Evolutionary conservation across 2,329 filamentous ascomycete species (phyloP).

Genomic region (Ophiostoma sp.): DNA sequence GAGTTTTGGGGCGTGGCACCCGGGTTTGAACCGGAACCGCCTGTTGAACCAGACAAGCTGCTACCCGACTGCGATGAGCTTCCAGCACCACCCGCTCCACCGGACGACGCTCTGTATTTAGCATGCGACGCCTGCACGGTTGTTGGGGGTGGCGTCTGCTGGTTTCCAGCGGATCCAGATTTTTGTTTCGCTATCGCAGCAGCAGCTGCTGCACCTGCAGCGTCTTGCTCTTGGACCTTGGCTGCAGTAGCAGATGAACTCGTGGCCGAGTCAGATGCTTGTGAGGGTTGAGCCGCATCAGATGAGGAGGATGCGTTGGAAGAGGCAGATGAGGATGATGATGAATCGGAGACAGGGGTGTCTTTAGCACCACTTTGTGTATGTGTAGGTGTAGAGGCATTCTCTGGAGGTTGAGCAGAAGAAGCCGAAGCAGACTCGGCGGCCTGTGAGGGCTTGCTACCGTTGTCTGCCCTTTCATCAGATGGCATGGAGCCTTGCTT

Average conservation of each 20-base stretch:
- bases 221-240: not conserved
- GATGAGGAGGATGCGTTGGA: conserved; percentile 7
- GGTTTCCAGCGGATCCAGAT: not conserved
- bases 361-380: not conserved
- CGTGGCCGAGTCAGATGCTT: not conserved
- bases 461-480: not conserved
- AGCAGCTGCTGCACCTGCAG: not conserved
- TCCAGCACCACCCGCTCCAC: not conserved
- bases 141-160: conserved; percentile 9
- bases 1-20: not conserved
- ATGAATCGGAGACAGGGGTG: not conserved
- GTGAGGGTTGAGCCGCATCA: not conserved
- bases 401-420: not conserved
- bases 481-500: not conserved
- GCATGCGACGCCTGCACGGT: conserved; percentile 27
- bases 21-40: not conserved
- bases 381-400: not conserved
- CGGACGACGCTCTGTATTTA: conserved; percentile 33
- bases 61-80: not conserved
- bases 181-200: not conserved
- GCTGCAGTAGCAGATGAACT: not conserved
- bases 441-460: not conserved
- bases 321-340: conserved; percentile 15
- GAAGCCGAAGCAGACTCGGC: not conserved
- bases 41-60: not conserved